Evolutionary conservation across 805 yeast genomes (phyloP), one percentile per base, ranked within the genome.

Genomic region (Candida ortonii): DNA sequence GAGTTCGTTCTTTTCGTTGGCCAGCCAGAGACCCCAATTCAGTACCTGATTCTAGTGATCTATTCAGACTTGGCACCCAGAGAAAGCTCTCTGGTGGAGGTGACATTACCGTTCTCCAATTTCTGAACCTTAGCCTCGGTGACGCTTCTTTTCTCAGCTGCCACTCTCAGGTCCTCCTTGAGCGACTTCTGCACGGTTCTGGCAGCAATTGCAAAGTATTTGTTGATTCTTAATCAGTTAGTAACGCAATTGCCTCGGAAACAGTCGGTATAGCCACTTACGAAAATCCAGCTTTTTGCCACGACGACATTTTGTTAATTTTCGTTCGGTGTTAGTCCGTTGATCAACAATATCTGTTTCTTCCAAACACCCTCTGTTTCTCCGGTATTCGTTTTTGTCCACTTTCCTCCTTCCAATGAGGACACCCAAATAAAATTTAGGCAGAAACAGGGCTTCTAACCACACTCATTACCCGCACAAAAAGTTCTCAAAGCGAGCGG

Each of bases 121-220:
- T 71, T 74, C 62, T 81, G 77, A 47, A 72, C 81, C 62, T 76
- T 77, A 52, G 79, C 84, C 57, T 90, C 97, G 46, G 84, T 65
- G 55, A 64, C 47, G 50, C 80, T 80, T 72, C 94, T 84, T 62
- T 72, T 76, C 55, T 78, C 76, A 49, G 82, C 83, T 43, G 70
- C 74, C 46, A 76, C 83, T 63, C 83, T 84, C 59, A 77, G 64
- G 57, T 89, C 96, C 47, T 88, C 79, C 73, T 90, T 90, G 62
- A 90, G 77, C 33, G 96, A 81, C 54, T 73, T 71, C 71, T 97
- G 87, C 52, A 87, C 77, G 44, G 95, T 76, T 62, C 79, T 79
- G 58, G 96, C 95, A 57, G 96, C 85, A 59, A 90, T 74, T 50
- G 95, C 77, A 64, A 89, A 73, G 68, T 90, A 90, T 64, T 81